A percentile compares a stretch with the other conserved stretches of the same genome.
Conservation (phyloP, 2,329 filamentous ascomycete genomes). For the Colletotrichum lini region DNA sequence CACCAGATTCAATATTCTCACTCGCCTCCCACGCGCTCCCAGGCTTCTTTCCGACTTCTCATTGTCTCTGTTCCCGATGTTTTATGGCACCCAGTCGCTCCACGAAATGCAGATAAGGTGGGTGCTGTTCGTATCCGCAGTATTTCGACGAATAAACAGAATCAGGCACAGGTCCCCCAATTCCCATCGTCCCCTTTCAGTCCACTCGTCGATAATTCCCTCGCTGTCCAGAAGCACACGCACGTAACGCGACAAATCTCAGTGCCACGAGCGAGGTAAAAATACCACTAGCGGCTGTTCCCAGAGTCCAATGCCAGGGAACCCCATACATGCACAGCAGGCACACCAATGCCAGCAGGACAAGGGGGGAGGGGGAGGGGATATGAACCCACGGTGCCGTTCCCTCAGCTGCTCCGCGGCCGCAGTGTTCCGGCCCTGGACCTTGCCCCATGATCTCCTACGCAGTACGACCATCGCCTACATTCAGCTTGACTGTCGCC, state of each 20-base stretch:
- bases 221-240: constrained; percentile 1
- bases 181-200: not conserved
- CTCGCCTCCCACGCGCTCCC: not conserved
- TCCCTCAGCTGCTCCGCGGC: constrained; percentile 38
- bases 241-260: not conserved
- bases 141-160: not conserved
- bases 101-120: constrained; percentile 3
- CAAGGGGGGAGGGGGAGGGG: constrained; percentile 9
- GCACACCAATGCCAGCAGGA: constrained; percentile 9
- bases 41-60: constrained; percentile 2
- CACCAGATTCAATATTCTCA: constrained; percentile 13
- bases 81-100: constrained; percentile 2
- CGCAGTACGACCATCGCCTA: constrained; percentile 1
- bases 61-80: constrained; percentile 10
- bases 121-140: not conserved
- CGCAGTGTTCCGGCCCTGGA: constrained; percentile 36
- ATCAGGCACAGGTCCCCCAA: not conserved
- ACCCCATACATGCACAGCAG: constrained; percentile 2
- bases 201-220: constrained; percentile 9
- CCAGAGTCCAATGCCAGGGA: constrained; percentile 7
- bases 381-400: constrained; percentile 17
- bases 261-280: constrained; percentile 1
- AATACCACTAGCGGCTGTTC: constrained; percentile 3
- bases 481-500: constrained; percentile 5
- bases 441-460: constrained; percentile 30